phyloP scores from a whole-genome alignment of 169 alveolate genomes.

The Babesia ovata region DNA sequence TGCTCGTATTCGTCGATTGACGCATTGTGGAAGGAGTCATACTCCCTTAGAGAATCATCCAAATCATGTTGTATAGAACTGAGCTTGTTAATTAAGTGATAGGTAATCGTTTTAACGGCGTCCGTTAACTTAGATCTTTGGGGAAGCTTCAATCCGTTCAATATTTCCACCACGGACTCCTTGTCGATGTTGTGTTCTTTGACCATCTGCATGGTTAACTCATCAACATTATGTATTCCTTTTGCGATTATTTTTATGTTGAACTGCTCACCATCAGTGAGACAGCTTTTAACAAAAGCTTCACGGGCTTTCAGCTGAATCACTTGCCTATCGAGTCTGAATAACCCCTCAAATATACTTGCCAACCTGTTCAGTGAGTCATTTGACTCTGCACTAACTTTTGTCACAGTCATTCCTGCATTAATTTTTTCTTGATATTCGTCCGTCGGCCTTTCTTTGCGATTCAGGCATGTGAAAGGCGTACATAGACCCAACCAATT shows the following conservation, averaged over 20 bases:
- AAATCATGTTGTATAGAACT: conserved; percentile 27
- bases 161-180: conserved; percentile 22
- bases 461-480: conserved; percentile 30
- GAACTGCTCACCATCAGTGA: conserved; percentile 33
- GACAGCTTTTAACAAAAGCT: conserved; percentile 19
- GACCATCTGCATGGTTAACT: background rate
- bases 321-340: conserved; percentile 23
- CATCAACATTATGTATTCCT: conserved; percentile 9
- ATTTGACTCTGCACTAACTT: background rate
- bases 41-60: conserved; percentile 36
- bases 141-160: conserved; percentile 29
- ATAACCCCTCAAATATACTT: conserved; percentile 19
- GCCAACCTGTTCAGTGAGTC: conserved; percentile 29
- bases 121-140: conserved; percentile 9
- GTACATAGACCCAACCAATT: conserved; percentile 38
- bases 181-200: conserved; percentile 15
- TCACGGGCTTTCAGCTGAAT: conserved; percentile 11
- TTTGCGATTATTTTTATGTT: conserved; percentile 33
- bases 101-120: conserved; percentile 16
- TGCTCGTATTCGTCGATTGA: conserved; percentile 21
- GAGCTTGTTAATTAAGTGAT: conserved; percentile 39
- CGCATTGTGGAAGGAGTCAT: conserved; percentile 28
- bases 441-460: conserved; percentile 15
- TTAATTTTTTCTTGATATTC: background rate
- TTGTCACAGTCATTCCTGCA: background rate